A percentile compares a stretch with the other conserved stretches of the same genome.
Conservation (phyloP, 352 stramenopile genomes). For the Pythium brassicae region DNA sequence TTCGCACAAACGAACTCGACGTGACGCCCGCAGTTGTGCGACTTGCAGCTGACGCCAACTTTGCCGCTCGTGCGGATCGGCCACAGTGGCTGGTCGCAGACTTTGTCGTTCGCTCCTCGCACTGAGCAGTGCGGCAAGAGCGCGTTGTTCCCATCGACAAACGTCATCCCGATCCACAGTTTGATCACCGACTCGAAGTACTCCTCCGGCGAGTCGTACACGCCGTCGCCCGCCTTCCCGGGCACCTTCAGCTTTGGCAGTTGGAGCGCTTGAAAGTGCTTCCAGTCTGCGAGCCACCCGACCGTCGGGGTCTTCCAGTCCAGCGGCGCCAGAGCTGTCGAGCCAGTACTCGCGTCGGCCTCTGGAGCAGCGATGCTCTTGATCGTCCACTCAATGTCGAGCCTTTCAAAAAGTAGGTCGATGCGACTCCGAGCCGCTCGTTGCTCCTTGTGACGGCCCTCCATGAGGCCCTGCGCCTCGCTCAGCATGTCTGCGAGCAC, state of each 20-base stretch:
- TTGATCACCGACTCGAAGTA: slow-evolving; percentile 75
- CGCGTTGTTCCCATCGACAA: slow-evolving; percentile 81
- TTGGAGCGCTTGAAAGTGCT: slow-evolving; percentile 64
- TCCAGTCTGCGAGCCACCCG: slow-evolving; percentile 63
- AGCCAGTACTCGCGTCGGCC: neutral
- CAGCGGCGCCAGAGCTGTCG: slow-evolving; percentile 5
- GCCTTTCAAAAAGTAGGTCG: slow-evolving; percentile 38
- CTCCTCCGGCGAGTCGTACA: slow-evolving; percentile 72
- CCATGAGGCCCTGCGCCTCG: slow-evolving; percentile 35
- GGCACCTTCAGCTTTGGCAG: slow-evolving; percentile 70
- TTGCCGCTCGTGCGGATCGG: slow-evolving; percentile 26
- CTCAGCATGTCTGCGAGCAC: slow-evolving; percentile 56
- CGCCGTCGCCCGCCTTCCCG: slow-evolving; percentile 31
- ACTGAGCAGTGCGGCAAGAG: slow-evolving; percentile 70
- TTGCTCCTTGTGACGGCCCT: slow-evolving; percentile 41
- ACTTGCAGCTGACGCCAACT: slow-evolving; percentile 32
- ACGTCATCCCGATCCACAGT: slow-evolving; percentile 86
- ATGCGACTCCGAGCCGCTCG: slow-evolving; percentile 41
- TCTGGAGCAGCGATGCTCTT: slow-evolving; percentile 15
- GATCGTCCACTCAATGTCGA: slow-evolving; percentile 76
- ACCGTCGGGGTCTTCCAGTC: slow-evolving; percentile 70
- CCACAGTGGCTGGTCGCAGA: slow-evolving; percentile 66
- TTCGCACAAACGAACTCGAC: slow-evolving; percentile 66
- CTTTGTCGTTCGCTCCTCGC: slow-evolving; percentile 34
- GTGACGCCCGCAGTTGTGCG: slow-evolving; percentile 35